These are phyloP conservation scores for Colletotrichum kahawae DNA, from an alignment of 2,329 filamentous ascomycete genomes.

Conservation along the genomic window DNA sequence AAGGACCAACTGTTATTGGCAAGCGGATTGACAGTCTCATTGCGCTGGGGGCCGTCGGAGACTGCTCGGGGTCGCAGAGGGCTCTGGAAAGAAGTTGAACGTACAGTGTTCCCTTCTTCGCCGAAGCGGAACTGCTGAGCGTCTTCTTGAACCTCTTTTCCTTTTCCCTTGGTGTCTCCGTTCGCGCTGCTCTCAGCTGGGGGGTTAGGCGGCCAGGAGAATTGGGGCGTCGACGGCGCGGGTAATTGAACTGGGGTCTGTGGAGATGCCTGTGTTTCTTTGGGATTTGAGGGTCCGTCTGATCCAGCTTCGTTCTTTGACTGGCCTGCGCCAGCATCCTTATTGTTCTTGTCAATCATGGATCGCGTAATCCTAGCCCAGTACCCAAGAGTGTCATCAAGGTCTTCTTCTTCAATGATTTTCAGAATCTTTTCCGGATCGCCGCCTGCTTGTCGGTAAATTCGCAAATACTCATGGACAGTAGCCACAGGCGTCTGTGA, in stretches of 20 bases:
- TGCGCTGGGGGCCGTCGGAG: slow-evolving; percentile 59
- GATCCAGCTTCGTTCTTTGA: not conserved
- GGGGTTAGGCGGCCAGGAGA: slow-evolving; percentile 13
- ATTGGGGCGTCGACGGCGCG: slow-evolving; percentile 19
- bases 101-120: not conserved
- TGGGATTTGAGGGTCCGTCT: not conserved
- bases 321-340: not conserved
- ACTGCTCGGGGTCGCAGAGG: slow-evolving; percentile 53
- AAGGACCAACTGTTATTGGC: slow-evolving; percentile 69
- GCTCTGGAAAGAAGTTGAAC: slow-evolving; percentile 5
- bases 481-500: slow-evolving; percentile 24
- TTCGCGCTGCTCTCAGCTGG: not conserved
- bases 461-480: slow-evolving; percentile 54
- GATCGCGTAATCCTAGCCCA: slow-evolving; percentile 58
- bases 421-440: slow-evolving; percentile 62
- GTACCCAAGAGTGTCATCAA: slow-evolving; percentile 62
- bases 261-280: not conserved
- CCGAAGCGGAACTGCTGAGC: not conserved
- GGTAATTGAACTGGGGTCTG: slow-evolving; percentile 8
- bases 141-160: slow-evolving; percentile 17
- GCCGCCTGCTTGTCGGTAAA: slow-evolving; percentile 64
- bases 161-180: slow-evolving; percentile 23
- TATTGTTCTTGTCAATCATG: slow-evolving; percentile 24
- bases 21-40: slow-evolving; percentile 52
- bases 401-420: slow-evolving; percentile 66